Evolutionary conservation across 2,329 filamentous ascomycete genomes (phyloP), one percentile per base, ranked within the genome.

Genomic region (Cryphonectria radicalis): DNA sequence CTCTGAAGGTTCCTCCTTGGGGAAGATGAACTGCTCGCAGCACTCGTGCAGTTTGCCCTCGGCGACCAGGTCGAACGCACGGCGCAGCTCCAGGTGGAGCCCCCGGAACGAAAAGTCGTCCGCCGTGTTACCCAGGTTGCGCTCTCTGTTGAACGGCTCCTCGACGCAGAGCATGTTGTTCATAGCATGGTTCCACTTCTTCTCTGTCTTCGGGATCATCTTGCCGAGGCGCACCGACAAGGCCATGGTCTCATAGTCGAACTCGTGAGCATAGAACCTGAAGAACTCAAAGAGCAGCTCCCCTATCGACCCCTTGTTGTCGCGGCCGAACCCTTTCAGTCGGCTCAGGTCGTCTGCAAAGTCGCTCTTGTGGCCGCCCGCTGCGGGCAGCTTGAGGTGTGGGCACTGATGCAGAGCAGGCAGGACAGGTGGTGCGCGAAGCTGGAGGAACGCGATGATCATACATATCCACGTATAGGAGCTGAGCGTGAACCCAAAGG

Each of bases 381-480:
- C 82, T 28, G 87, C 86, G 13, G 88, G 82, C 68, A 88, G 83
- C 76, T 89, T 89, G 74, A 90, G 84, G 75, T 91, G 87, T 5
- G 89, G 86, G 32, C 89, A 87, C 77, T 94, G 91, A 79, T 98
- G 96, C 46, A 99, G 85, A 22, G 93, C 90, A 4, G 96, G 96
- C 32, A 99, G 82, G 69, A 99, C 89, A 0, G 95, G 93, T 22
- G 94, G 93, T 72, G 92, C 87, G 76, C 94, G 90, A 67, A 94
- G 92, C 82, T 99, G 96, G 37, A 99, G 87, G 78, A 98, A 99
- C 76, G 94, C 97, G 79, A 99, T 92, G 75, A 98, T 97, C 86
- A 99, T 90, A 81, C 96, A 99, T 79, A 98, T 98, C 96, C 96
- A 99, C 32, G 96, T 98, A 79, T 99, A 99, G 25, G 96, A 99